Evolutionary conservation across 140 eudicot species (phyloP).

Genomic region (Flaveria floridana): DNA sequence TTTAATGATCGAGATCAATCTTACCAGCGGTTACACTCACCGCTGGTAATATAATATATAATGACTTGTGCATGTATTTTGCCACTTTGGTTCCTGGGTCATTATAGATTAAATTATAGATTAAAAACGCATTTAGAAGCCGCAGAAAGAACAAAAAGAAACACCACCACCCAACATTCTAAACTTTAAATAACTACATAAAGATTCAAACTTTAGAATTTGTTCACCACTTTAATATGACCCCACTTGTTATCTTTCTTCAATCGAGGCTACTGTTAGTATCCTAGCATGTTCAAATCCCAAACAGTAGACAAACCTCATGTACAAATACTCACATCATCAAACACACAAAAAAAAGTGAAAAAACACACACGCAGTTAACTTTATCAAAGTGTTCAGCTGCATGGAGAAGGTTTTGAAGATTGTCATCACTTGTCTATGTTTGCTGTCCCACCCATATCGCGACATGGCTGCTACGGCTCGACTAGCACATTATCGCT

Average conservation of each 20-base stretch:
- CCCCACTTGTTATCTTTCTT: constrained; percentile 38
- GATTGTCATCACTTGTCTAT: constrained; percentile 37
- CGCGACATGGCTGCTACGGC: constrained; percentile 9
- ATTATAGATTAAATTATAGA: constrained; percentile 13
- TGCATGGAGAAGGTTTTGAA: constrained; percentile 41
- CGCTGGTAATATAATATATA: too few relatives aligned
- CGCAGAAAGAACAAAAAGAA: constrained; percentile 54
- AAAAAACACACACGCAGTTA: not conserved
- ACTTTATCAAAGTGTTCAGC: not conserved
- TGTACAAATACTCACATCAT: constrained; percentile 30
- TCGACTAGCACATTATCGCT: constrained; percentile 10
- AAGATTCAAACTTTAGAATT: constrained; percentile 37
- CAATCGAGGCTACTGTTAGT: constrained; percentile 29
- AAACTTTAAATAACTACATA: constrained; percentile 27
- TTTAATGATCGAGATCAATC: too few relatives aligned
- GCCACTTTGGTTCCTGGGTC: constrained; percentile 16
- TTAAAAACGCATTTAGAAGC: constrained; percentile 32
- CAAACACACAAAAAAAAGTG: constrained; percentile 3
- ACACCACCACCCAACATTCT: constrained; percentile 36
- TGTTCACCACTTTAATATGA: constrained; percentile 32
- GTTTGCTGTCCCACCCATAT: constrained; percentile 31
- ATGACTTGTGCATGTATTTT: not conserved
- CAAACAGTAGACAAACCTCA: constrained; percentile 31
- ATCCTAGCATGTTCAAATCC: constrained; percentile 31
- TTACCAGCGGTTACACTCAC: too few relatives aligned